Evolutionary conservation across 495 filamentous ascomycete genomes (phyloP).

Genomic region (Aspergillus diversus): DNA sequence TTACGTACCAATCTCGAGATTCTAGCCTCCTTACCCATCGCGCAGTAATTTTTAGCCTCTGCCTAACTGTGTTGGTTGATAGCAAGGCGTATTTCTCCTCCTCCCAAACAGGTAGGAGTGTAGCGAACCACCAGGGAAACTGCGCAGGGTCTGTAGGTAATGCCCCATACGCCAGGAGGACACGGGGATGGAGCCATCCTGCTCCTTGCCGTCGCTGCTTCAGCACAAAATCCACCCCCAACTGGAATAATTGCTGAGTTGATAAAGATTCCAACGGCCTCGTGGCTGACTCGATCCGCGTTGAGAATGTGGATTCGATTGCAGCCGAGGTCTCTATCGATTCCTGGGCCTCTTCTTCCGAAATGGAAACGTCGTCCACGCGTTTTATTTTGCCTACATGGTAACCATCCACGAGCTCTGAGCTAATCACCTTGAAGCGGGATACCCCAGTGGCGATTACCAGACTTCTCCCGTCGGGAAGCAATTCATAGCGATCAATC

Average conservation of each 20-base stretch:
- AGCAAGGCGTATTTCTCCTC: constrained; percentile 79
- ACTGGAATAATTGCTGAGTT: constrained; percentile 67
- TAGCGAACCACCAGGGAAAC: constrained; percentile 93
- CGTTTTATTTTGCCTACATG: constrained; percentile 71
- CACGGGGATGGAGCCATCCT: constrained; percentile 71
- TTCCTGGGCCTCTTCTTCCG: constrained; percentile 78
- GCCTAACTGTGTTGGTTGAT: constrained; percentile 70
- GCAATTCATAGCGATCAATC: constrained; percentile 70
- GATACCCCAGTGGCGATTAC: constrained; percentile 75
- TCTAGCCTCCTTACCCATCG: constrained; percentile 77
- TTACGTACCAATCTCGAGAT: constrained; percentile 69
- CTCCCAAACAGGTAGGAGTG: constrained; percentile 74
- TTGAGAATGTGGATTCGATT: constrained; percentile 18
- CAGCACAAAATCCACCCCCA: constrained; percentile 66
- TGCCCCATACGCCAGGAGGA: constrained; percentile 74
- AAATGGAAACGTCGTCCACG: constrained; percentile 77
- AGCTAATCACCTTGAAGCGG: constrained; percentile 70
- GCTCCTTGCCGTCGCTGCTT: constrained; percentile 67
- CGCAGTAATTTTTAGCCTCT: constrained; percentile 77
- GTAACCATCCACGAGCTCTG: constrained; percentile 73
- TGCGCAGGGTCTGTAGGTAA: constrained; percentile 72
- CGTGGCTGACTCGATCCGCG: constrained; percentile 26
- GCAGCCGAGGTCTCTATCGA: constrained; percentile 56
- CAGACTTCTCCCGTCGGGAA: constrained; percentile 79
- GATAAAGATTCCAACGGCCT: constrained; percentile 61